These are phyloP conservation scores for Pythium aristosporum DNA, from an alignment of 352 stramenopile species.

Conservation along the genomic window DNA sequence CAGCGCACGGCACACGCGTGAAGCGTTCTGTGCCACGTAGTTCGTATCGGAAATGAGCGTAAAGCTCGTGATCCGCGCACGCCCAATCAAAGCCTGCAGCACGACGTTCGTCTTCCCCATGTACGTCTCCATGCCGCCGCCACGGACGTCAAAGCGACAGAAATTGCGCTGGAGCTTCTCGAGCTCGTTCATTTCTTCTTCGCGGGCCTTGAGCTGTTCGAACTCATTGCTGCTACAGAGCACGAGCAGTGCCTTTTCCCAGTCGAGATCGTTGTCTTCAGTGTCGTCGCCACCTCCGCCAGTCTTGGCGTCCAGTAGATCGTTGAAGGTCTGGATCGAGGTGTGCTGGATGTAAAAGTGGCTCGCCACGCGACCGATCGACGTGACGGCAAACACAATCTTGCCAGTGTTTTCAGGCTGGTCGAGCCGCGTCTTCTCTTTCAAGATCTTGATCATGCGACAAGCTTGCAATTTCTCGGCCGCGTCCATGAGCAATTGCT, in stretches of 20 bases:
- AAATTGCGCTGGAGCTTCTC: conserved; percentile 91
- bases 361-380: conserved; percentile 96
- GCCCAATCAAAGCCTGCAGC: conserved; percentile 85
- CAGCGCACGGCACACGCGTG: conserved; percentile 95
- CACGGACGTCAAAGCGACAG: conserved; percentile 88
- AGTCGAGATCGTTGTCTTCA: conserved; percentile 42
- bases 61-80: conserved; percentile 91
- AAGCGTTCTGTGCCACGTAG: conserved; percentile 99
- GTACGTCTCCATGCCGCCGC: conserved; percentile 90
- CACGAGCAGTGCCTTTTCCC: conserved; percentile 69
- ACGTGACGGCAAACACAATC: conserved; percentile 90
- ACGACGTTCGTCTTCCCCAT: conserved; percentile 97
- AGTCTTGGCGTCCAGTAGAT: conserved; percentile 80
- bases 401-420: conserved; percentile 39
- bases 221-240: conserved; percentile 93
- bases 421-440: conserved; percentile 39
- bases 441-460: conserved; percentile 83
- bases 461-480: conserved; percentile 72
- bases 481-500: conserved; percentile 70
- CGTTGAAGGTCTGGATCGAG: conserved; percentile 98
- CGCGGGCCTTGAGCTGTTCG: conserved; percentile 94
- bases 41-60: conserved; percentile 99
- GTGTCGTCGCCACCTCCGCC: conserved; percentile 28
- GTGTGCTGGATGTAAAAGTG: conserved; percentile 99
- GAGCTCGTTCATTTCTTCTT: conserved; percentile 94